These are phyloP conservation scores for Nicotiana otophora DNA, from an alignment of 257 asterid genomes.

Conservation along the genomic window DNA sequence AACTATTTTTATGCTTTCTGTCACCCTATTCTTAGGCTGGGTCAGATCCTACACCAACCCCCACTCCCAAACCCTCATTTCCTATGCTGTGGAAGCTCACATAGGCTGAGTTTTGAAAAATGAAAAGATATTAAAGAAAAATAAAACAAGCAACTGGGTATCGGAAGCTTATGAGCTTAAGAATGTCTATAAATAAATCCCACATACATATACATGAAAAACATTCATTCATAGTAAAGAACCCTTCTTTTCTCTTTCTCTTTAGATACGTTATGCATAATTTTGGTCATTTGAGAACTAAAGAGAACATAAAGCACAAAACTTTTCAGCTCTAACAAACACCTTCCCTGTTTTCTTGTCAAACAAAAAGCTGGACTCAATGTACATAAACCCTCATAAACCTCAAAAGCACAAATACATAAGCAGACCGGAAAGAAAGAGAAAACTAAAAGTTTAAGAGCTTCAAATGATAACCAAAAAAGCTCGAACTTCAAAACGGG, in stretches of 20 bases:
- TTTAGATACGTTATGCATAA: neutral
- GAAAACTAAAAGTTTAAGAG: neutral
- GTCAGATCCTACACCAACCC: neutral
- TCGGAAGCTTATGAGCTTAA: neutral
- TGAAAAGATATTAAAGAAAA: neutral
- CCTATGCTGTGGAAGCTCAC: neutral
- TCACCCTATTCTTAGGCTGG: neutral
- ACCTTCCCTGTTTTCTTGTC: neutral
- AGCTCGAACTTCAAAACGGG: neutral
- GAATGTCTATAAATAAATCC: neutral
- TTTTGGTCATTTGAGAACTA: neutral
- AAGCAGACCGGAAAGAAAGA: neutral
- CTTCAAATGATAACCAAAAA: neutral
- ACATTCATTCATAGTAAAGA: neutral
- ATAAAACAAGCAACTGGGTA: neutral
- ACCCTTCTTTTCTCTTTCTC: neutral
- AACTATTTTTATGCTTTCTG: neutral
- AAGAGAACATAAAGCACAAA: neutral
- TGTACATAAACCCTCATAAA: neutral
- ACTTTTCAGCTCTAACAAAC: neutral
- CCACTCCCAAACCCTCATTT: neutral
- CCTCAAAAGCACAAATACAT: neutral
- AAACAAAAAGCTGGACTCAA: neutral
- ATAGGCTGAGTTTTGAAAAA: neutral
- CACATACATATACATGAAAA: neutral